Conservation (phyloP, 2,329 filamentous ascomycete genomes). For the Diaporthe eres region DNA sequence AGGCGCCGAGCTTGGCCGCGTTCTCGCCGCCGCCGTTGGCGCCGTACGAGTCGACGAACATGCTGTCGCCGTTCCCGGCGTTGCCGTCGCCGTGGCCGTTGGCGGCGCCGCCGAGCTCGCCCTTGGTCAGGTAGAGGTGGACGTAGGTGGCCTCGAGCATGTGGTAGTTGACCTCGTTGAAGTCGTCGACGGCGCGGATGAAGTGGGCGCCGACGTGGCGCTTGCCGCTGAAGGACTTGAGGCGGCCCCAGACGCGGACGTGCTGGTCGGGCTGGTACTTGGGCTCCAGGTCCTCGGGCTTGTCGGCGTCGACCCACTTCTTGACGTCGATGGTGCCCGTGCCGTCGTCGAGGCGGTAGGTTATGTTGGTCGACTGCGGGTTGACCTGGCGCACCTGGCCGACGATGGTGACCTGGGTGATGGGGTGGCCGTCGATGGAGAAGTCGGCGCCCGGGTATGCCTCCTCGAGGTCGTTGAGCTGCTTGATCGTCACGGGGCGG, state of each 20-base stretch:
- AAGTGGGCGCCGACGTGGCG: slow-evolving; percentile 84
- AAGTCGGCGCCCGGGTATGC: slow-evolving; percentile 81
- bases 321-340: slow-evolving; percentile 94
- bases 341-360: slow-evolving; percentile 94
- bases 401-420: slow-evolving; percentile 86
- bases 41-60: slow-evolving; percentile 69
- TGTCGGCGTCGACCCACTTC: slow-evolving; percentile 82
- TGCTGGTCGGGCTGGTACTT: slow-evolving; percentile 81
- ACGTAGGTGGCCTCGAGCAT: slow-evolving; percentile 90
- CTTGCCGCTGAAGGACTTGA: slow-evolving; percentile 89
- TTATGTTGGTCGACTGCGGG: slow-evolving; percentile 90
- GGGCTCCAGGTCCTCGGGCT: slow-evolving; percentile 61
- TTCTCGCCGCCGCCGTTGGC: slow-evolving; percentile 56
- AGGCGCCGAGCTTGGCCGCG: slow-evolving; percentile 60
- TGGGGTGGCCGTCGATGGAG: slow-evolving; percentile 82
- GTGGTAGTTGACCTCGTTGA: slow-evolving; percentile 95
- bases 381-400: slow-evolving; percentile 91
- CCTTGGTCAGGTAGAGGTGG: slow-evolving; percentile 86
- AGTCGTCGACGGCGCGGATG: slow-evolving; percentile 84
- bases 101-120: slow-evolving; percentile 64
- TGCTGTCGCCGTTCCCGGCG: slow-evolving; percentile 61
- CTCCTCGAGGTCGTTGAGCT: slow-evolving; percentile 86
- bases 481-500: slow-evolving; percentile 95
- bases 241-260: slow-evolving; percentile 86
- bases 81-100: slow-evolving; percentile 52